A percentile compares a stretch with the other conserved stretches of the same genome.
These are phyloP conservation scores for Trypanosomatidae sp. DNA, from an alignment of 208 protist species.

Conservation along the genomic window DNA sequence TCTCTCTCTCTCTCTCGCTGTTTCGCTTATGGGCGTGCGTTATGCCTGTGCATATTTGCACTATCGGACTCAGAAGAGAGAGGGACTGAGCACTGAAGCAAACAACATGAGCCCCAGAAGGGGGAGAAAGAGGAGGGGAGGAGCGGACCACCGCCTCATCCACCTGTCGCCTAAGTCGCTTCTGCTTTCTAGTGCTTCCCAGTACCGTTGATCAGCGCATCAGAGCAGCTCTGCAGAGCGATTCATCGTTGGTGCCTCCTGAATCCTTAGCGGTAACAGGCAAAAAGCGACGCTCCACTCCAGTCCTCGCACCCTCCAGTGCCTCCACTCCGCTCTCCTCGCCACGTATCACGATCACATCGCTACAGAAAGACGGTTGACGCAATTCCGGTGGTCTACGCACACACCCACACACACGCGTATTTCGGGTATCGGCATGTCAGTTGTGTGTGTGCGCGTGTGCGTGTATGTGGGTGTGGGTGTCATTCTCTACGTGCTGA, in stretches of 20 bases:
- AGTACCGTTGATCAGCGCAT: neutral
- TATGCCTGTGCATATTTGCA: neutral
- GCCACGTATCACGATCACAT: neutral
- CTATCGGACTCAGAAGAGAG: neutral
- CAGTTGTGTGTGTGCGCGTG: neutral
- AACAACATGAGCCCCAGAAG: neutral
- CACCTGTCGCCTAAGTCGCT: neutral
- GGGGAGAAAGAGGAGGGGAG: neutral
- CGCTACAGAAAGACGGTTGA: neutral
- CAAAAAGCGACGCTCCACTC: neutral
- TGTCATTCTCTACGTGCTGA: neutral
- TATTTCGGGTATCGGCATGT: no score
- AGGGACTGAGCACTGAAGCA: neutral
- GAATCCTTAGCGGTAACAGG: neutral
- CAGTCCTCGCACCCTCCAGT: no score
- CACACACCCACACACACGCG: no score
- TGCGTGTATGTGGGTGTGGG: neutral
- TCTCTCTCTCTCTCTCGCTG: neutral
- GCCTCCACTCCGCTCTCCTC: neutral
- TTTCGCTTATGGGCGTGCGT: neutral
- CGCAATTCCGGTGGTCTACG: no score
- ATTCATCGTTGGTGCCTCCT: neutral
- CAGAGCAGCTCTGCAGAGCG: neutral
- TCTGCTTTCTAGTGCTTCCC: neutral
- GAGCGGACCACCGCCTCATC: neutral